Base-by-base conservation (phyloP, 2,329 filamentous ascomycete species). In the Ambrosiella xylebori region DNA sequence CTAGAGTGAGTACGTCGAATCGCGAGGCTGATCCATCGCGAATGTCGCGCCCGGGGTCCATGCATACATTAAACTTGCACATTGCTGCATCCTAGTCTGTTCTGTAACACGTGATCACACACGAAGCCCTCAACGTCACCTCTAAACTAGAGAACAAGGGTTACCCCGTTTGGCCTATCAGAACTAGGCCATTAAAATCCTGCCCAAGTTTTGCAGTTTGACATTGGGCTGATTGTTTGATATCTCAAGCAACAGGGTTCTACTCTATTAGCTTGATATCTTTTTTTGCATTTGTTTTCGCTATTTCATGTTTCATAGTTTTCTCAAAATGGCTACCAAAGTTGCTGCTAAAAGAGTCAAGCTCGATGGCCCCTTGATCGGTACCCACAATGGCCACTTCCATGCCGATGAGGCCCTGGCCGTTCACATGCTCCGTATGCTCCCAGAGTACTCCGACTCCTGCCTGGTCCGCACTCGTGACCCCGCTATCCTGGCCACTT, bases 311-410 rank as follows among this genome's bases (percentile, higher is more conserved):
- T 47, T 77, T 76, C 71, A 67, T 78, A n/a, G 55, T 15, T 56
- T 49, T 39, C 27, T 64, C 63, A 71, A 63, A 66, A 86, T 86
- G 82, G 54, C 54, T 13, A 76, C 83, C 65, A 80, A 87, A 76
- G 79, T 75, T 68, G 78, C 83, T 66, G 73, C 84, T 62, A 97
- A 97, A 74, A 85, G 87, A 70, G 73, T 94, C 69, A 95, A 95
- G 78, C 87, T 84, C 65, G 59, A 61, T 27, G 59, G 56, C 39
- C 56, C 59, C 76, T 80, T 61, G 65, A 94, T 96, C 68, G 93
- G 90, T 67, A 98, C 93, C 37, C 93, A 98, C 79, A 96, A 85
- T 73, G 93, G 93, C 64, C 89, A 96, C 76, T 98, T 98, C 79
- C 93, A 98, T 75, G 93, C 93, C 69, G 93, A 98, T 71, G 93